These are phyloP conservation scores for Nematocida major DNA, from an alignment of 371 early-diverging fungal species.

Conservation along the genomic window DNA sequence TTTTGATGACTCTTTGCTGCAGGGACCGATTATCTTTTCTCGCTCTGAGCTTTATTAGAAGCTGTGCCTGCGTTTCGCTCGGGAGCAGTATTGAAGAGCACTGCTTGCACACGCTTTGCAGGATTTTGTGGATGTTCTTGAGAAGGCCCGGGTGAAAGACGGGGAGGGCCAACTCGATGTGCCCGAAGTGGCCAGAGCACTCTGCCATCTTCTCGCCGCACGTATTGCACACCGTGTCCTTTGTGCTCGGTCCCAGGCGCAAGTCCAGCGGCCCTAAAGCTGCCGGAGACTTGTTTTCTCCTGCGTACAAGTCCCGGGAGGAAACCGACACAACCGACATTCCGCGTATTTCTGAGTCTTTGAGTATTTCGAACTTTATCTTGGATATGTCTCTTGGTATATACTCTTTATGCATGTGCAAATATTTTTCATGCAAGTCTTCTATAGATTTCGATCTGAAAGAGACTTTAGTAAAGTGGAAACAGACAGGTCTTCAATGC, in stretches of 20 bases:
- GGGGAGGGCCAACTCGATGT: conserved; percentile 81
- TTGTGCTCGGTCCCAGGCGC: conserved; percentile 68
- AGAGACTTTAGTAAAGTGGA: conserved; percentile 59
- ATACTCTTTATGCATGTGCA: conserved; percentile 15
- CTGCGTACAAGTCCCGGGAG: conserved; percentile 77
- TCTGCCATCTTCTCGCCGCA: conserved; percentile 78
- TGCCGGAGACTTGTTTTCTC: conserved; percentile 70
- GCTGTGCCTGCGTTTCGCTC: conserved; percentile 42
- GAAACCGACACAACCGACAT: conserved; percentile 78
- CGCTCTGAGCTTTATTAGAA: conserved; percentile 37
- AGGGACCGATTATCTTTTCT: conserved; percentile 14
- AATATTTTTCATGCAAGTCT: conserved; percentile 49
- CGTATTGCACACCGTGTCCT: conserved; percentile 75
- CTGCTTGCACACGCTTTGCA: conserved; percentile 92
- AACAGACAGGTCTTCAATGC: conserved; percentile 59
- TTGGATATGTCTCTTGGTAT: conserved; percentile 19
- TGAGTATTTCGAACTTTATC: conserved; percentile 79
- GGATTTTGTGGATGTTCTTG: conserved; percentile 74
- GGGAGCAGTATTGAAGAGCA: conserved; percentile 56
- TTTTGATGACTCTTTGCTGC: conserved; percentile 67
- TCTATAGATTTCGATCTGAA: conserved; percentile 61
- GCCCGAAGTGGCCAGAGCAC: conserved; percentile 96
- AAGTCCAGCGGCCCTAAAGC: conserved; percentile 57
- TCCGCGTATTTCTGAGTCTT: conserved; percentile 73
- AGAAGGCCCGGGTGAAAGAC: conserved; percentile 96